A percentile compares a stretch with the other conserved stretches of the same genome.
phyloP scores from a whole-genome alignment of 139 green algal genomes.

The Chlorella sorokiniana region DNA sequence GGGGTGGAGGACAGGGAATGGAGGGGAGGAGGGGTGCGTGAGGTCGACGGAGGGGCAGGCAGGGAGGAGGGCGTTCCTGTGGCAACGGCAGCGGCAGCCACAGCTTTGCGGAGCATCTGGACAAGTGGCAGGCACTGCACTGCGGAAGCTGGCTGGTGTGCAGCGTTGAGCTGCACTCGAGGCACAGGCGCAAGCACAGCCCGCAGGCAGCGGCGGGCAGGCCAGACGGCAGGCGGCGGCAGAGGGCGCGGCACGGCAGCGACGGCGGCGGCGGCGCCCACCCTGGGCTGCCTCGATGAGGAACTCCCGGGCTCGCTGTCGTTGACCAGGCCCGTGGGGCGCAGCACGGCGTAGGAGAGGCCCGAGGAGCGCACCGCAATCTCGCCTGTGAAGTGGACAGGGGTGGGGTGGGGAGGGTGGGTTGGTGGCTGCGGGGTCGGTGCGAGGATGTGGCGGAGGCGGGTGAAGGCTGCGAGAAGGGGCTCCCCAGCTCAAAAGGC shows the following conservation, averaged over 20 bases:
- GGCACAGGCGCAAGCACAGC: no score
- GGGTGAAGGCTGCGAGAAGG: neutral
- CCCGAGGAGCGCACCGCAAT: constrained; percentile 62
- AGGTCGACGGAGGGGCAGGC: neutral
- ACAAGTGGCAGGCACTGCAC: no score
- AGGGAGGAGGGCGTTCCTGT: neutral
- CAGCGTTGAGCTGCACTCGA: no score
- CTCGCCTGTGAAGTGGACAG: constrained; percentile 52
- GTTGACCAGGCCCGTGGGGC: constrained; percentile 64
- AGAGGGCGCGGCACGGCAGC: no score
- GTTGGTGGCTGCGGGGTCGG: neutral
- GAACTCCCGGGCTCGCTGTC: constrained; percentile 32
- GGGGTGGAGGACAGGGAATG: neutral
- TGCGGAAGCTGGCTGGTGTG: no score
- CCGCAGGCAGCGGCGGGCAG: no score
- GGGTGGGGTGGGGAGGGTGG: neutral
- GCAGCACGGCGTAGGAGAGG: constrained; percentile 78
- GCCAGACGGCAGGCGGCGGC: no score
- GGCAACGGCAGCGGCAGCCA: no score
- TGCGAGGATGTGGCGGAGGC: neutral
- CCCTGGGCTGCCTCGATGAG: constrained; percentile 59
- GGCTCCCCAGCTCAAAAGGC: neutral
- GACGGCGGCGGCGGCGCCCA: neutral
- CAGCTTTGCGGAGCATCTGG: no score
- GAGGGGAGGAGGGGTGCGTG: neutral